Conservation (phyloP, 2,329 filamentous ascomycete species). For the Ceratocystis huliohia region DNA sequence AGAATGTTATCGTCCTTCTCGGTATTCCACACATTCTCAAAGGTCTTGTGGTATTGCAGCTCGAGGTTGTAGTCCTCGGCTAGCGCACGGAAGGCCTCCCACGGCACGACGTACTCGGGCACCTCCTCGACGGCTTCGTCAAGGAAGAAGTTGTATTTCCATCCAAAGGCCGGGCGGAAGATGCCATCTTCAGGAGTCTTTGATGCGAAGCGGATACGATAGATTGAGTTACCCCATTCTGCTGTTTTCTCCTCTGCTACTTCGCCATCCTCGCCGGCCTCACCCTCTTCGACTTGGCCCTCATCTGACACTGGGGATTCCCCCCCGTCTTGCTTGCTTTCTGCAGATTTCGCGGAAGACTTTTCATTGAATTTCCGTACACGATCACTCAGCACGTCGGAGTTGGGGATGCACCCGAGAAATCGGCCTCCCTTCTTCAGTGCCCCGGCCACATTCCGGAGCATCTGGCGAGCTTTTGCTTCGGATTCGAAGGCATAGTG, state of each 20-base stretch:
- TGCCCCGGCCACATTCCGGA: conserved; percentile 78
- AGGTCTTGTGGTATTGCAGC: conserved; percentile 82
- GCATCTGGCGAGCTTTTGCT: conserved; percentile 78
- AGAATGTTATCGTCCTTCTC: conserved; percentile 77
- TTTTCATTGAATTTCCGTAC: conserved; percentile 59
- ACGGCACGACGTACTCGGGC: conserved; percentile 94
- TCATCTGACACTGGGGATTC: conserved; percentile 29
- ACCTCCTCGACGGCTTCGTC: conserved; percentile 93
- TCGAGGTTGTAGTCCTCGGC: conserved; percentile 96
- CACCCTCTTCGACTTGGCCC: conserved; percentile 26
- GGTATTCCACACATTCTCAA: conserved; percentile 79
- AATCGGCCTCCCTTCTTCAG: conserved; percentile 91
- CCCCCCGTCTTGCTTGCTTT: conserved; percentile 5
- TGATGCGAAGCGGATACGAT: conserved; percentile 76
- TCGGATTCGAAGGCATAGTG: conserved; percentile 97
- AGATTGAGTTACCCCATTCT: conserved; percentile 89
- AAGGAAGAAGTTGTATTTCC: conserved; percentile 96
- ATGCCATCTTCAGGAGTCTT: conserved; percentile 73
- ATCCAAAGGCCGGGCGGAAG: conserved; percentile 89
- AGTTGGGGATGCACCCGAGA: conserved; percentile 93
- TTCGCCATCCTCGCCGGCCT: conserved; percentile 35
- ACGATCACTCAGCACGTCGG: conserved; percentile 68
- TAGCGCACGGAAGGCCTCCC: conserved; percentile 90
- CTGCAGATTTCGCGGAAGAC: conserved; percentile 24
- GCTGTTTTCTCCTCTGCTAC: conserved; percentile 52